These are phyloP conservation scores for Penicillium turbatum DNA, from an alignment of 495 filamentous ascomycete genomes.

Conservation along the genomic window DNA sequence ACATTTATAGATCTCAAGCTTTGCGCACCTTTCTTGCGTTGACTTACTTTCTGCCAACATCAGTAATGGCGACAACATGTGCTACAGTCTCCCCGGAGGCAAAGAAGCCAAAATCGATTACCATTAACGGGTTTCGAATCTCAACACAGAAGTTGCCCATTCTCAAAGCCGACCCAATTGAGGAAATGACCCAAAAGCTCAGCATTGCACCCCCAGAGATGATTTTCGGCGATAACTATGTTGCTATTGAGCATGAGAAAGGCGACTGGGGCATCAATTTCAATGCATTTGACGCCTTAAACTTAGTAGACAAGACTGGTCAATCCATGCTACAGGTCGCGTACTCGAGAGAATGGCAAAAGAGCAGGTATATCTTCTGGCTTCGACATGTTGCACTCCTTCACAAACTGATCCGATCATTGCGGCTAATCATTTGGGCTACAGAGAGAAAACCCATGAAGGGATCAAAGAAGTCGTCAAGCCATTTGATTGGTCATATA, in stretches of 20 bases:
- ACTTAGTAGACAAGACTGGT: slow-evolving; percentile 90
- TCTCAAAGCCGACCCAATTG: slow-evolving; percentile 84
- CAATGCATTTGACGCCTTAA: slow-evolving; percentile 79
- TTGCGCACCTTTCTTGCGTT: not conserved
- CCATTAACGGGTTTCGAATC: slow-evolving; percentile 63
- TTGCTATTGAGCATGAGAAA: slow-evolving; percentile 63
- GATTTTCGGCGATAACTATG: slow-evolving; percentile 96
- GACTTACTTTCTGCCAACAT: not conserved
- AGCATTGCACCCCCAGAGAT: slow-evolving; percentile 91
- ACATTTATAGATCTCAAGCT: slow-evolving; percentile 3
- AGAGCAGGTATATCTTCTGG: slow-evolving; percentile 52
- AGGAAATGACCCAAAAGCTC: slow-evolving; percentile 71
- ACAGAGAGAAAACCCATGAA: slow-evolving; percentile 75
- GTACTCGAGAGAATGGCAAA: slow-evolving; percentile 87
- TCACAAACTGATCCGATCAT: not conserved
- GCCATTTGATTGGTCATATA: slow-evolving; percentile 98
- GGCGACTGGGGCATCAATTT: slow-evolving; percentile 74
- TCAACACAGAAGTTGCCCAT: slow-evolving; percentile 84
- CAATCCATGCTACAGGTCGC: slow-evolving; percentile 84
- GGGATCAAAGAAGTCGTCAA: slow-evolving; percentile 91
- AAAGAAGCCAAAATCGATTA: slow-evolving; percentile 35
- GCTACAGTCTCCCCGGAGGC: slow-evolving; percentile 25
- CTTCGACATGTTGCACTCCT: too few species aligned
- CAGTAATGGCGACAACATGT: slow-evolving; percentile 4
- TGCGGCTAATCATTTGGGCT: not conserved